phyloP scores from a whole-genome alignment of 225 moss, liverwort and hornwort species.

The Sphagnum tenellum region DNA sequence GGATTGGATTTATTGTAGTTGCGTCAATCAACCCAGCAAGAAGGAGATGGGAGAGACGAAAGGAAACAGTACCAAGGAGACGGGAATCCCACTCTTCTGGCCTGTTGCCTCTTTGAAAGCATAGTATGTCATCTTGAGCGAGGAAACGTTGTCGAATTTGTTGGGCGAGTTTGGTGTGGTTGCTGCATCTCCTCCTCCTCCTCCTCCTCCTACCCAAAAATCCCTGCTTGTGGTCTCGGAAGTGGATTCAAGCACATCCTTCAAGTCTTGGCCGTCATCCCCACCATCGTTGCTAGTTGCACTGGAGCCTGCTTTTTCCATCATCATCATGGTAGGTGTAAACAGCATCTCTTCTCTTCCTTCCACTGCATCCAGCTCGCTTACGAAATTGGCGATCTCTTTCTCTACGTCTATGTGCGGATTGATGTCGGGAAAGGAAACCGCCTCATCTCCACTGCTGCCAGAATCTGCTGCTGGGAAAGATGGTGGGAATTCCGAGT shows the following conservation, averaged over 20 bases:
- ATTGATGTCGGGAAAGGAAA: conserved; percentile 21
- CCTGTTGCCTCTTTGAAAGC: conserved; percentile 49
- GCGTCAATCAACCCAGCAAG: too few relatives aligned
- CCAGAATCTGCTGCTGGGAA: conserved; percentile 16
- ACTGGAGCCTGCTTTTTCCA: not conserved
- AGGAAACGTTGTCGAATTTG: conserved; percentile 50
- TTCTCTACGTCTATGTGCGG: conserved; percentile 39
- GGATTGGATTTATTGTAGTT: too few relatives aligned
- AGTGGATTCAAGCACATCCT: not conserved
- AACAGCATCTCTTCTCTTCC: conserved; percentile 29
- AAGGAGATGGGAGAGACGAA: too few relatives aligned
- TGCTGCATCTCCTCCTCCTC: conserved; percentile 22
- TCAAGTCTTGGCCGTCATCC: conserved; percentile 5
- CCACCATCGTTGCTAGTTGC: conserved; percentile 4
- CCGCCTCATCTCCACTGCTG: conserved; percentile 14
- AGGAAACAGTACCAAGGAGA: conserved; percentile 34
- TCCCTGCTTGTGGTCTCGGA: conserved; percentile 14
- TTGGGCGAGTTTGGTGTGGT: conserved; percentile 23
- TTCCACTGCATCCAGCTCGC: conserved; percentile 27
- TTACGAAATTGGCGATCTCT: conserved; percentile 27
- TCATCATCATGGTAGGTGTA: conserved; percentile 11
- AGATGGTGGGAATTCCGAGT: conserved; percentile 18
- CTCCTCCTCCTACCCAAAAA: not conserved
- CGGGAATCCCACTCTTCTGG: conserved; percentile 39
- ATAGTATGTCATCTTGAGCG: conserved; percentile 69